phyloP scores from a whole-genome alignment of 306 rosid species.

The Echinosophora koreensis region DNA sequence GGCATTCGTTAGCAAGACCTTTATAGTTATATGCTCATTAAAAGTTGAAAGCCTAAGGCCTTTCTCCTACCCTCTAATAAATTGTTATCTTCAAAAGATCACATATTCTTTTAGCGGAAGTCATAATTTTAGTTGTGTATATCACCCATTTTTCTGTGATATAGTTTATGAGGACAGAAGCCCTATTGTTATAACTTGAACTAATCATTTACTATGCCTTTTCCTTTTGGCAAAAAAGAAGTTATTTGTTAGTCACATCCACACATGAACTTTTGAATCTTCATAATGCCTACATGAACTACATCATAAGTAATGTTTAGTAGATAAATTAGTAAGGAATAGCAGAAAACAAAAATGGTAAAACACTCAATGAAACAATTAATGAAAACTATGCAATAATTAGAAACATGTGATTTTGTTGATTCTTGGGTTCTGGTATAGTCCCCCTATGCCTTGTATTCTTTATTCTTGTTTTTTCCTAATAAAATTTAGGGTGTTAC shows the following conservation, averaged over 20 bases:
- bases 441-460: too few species aligned
- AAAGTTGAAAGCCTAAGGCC: too few species aligned
- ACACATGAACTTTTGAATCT: too few species aligned
- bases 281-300: neutral
- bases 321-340: neutral
- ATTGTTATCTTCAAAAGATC: too few species aligned
- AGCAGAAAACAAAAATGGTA: neutral
- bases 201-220: neutral
- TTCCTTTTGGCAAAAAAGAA: neutral
- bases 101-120: neutral
- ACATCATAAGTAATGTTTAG: neutral
- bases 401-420: too few species aligned
- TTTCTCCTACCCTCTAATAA: too few species aligned
- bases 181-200: neutral
- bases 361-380: neutral
- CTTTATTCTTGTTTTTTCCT: too few species aligned
- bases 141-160: neutral
- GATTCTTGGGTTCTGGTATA: too few species aligned
- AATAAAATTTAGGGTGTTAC: neutral
- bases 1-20: too few species aligned
- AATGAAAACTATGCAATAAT: slow-evolving; percentile 1
- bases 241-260: neutral
- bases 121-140: neutral
- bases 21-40: too few species aligned
- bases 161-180: neutral